Base-by-base conservation (phyloP, 2,329 filamentous ascomycete genomes). In the Hypoxylon sp. region DNA sequence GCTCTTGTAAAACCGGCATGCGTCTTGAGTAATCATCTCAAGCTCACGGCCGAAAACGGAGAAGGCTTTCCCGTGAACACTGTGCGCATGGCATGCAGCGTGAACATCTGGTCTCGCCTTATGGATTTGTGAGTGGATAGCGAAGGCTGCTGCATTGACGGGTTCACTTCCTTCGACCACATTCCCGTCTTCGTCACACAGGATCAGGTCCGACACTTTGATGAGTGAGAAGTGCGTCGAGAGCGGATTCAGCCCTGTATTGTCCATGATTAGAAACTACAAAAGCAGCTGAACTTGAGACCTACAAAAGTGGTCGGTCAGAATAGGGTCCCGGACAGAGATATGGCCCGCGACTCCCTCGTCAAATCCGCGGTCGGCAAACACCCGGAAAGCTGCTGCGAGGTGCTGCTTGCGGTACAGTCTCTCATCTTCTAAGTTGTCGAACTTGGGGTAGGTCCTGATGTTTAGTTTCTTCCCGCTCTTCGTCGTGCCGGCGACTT, bases 291-390 rank as follows among this genome's bases (percentile, higher is more conserved):
- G 20, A 17, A 10, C 1, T 30, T 2, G 11, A 7, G 2, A 35
- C 72, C 56, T 89, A 89, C 89, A 91, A 77, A 90, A 90, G 13
- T 84, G 84, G 69, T 88, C 81, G 0, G 82, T 81, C 67, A 86
- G 79, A 72, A 90, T 87, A 0, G 89, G 89, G 72, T 91, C 89
- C 8, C 89, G 82, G 0, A 91, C 86, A 5, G 82, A 85, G 64
- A 91, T 91, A 75, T 91, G 89, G 0, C 89, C 89, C 8, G 83
- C 82, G 80, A 90, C 89, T 56, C 89, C 89, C 75, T 91, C 89
- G 0, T 86, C 87, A 77, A 86, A 90, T 58, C 86, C 87, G 71
- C 88, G 86, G 58, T 88, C 84, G 1, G 88, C 84, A 73, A 90
- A 90, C 61, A 90, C 84, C 10, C 89, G 85, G 77, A 91, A 91